Evolutionary conservation across 305 asterid species (phyloP), one percentile per base, ranked within the genome.

Genomic region (Fraxinus nigra): DNA sequence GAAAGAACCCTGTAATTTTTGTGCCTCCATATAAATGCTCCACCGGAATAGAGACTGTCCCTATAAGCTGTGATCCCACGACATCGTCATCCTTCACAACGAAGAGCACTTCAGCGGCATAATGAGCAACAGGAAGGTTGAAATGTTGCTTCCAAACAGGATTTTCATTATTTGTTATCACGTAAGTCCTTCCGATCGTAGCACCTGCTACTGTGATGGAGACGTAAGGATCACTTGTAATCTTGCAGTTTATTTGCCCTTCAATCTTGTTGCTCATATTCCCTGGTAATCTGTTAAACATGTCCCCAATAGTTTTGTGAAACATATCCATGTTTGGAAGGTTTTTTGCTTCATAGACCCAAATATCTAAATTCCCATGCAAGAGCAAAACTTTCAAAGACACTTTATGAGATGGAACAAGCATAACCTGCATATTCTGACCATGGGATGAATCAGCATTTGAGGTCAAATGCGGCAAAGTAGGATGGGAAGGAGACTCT

Each of bases 301-400:
- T 84, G 79, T 97, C 98, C 61, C 98, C 98, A n/a, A 97, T 24
- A 7, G 97, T 97, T 86, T 88, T 95, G 89, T 93, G 99, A 85
- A 97, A 93, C 99, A 97, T 97, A 83, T 95, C 99, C 99, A 97
- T 95, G 89, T 97, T 97, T 26, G 99, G 99, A 79, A 97, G 98
- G 87, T 97, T 93, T 82, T 94, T 97, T 1, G 99, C 99, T 79
- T 93, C 97, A 67, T 85, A 78, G 30, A 97, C 90, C 95, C 93
- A 94, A 46, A 97, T 89, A 80, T 97, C 98, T 84, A 97, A 90
- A 88, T 95, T 90, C 35, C 99, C 98, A n/a, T 97, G 99, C 65
- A 97, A 86, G 72, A 93, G 96, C 85, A 95, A 80, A 80, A 91
- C 89, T 88, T 89, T 97, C 83, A 89, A 76, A 81, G 98, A 92